Evolutionary conservation across 768 basidiomycete species (phyloP), one percentile per base, ranked within the genome.

Genomic region (Russula virescens): DNA sequence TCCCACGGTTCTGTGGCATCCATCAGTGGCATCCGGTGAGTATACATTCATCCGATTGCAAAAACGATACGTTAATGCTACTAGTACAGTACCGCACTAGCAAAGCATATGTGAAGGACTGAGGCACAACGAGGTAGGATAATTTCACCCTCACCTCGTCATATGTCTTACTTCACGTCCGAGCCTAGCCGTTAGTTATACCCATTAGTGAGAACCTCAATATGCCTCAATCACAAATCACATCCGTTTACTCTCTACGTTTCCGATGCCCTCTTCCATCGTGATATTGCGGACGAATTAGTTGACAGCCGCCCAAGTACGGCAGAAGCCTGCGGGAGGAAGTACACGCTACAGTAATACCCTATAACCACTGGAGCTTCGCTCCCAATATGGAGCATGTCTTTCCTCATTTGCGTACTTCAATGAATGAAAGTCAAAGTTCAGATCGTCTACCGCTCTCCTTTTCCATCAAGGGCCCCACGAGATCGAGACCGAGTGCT

Each of bases 101-200:
- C 49, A 48, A 57, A 28, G 26, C 38, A 38, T 14, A 55, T 9
- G 13, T 25, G 52, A 53, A 25, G 25, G 13, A 38, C 19, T 23
- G 62, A 64, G 62, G 56, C 28, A 43, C 16, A 35, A 34, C 28
- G 58, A 64, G 62, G 51, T 38, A 21, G 47, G 26, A n/a, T 11
- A 46, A 6, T n/a, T n/a, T n/a, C n/a, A n/a, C n/a, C 19, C 19
- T 25, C 28, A 48, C 56, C 58, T 60, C 58, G 43, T 26, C 46
- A 34, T 43, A 19, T 10, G n/a, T n/a, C 13, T 18, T 34, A 47
- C 7, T 38, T 16, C 25, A 31, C 23, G 61, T 43, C 46, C 35
- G 60, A 54, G 38, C n/a, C 16, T 40, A 7, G 3, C 1, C 31
- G 42, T 59, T 51, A 40, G 34, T 51, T 35, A 28, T 7, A 8